These are phyloP conservation scores for Tricholoma bakamatsutake DNA, from an alignment of 768 basidiomycete species.

Conservation along the genomic window DNA sequence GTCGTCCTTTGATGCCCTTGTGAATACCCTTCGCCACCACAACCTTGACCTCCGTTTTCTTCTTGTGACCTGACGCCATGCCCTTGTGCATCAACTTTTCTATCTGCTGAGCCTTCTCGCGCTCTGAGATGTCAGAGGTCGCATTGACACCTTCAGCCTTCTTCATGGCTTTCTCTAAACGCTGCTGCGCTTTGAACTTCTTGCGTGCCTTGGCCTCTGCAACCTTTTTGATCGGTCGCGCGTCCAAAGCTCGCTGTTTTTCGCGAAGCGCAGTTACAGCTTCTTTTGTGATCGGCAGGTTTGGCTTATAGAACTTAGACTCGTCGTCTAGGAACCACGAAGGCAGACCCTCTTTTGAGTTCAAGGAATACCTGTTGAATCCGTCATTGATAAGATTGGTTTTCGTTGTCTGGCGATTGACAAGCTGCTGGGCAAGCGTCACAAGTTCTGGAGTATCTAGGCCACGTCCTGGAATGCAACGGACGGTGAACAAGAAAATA, in stretches of 20 bases:
- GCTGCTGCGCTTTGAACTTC: conserved; percentile 81
- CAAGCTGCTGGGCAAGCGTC: conserved; percentile 83
- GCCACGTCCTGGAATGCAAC: conserved; percentile 55
- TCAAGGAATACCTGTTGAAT: conserved; percentile 90
- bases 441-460: conserved; percentile 86
- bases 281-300: conserved; percentile 96
- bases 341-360: conserved; percentile 88
- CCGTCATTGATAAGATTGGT: conserved; percentile 91
- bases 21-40: conserved; percentile 91
- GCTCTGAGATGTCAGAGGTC: conserved; percentile 87
- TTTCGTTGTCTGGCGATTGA: conserved; percentile 85
- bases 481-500: neutral
- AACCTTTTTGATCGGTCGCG: conserved; percentile 97
- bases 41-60: conserved; percentile 72
- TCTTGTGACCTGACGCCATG: conserved; percentile 56
- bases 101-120: conserved; percentile 91
- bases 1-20: conserved; percentile 86
- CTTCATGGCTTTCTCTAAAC: conserved; percentile 88
- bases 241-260: conserved; percentile 90
- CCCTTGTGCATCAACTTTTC: conserved; percentile 88
- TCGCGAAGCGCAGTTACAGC: conserved; percentile 80
- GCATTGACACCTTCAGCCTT: conserved; percentile 92
- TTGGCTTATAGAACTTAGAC: conserved; percentile 85
- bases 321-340: conserved; percentile 98
- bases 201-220: conserved; percentile 98